Conservation (phyloP, 2,329 filamentous ascomycete genomes). For the Talaromyces sp. region DNA sequence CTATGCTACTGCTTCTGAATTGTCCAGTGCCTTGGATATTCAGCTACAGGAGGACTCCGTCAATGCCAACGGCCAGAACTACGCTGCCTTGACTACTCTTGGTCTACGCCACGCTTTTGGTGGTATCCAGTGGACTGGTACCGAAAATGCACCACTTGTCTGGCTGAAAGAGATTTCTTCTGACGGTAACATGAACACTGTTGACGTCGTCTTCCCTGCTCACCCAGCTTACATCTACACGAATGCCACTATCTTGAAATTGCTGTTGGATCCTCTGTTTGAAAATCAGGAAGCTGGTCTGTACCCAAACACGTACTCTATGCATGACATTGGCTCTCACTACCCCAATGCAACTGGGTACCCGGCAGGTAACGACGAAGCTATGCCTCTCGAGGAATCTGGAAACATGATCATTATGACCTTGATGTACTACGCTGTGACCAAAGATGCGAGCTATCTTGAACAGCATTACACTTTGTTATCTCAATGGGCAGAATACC, state of each 20-base stretch:
- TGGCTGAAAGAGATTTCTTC: constrained; percentile 44
- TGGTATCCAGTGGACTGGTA: constrained; percentile 50
- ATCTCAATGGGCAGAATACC: constrained; percentile 35
- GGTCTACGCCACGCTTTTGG: constrained; percentile 52
- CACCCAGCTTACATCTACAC: constrained; percentile 41
- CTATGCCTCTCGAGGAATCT: constrained; percentile 38
- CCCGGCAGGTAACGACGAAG: constrained; percentile 28
- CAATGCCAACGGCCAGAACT: constrained; percentile 46
- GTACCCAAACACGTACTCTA: constrained; percentile 33
- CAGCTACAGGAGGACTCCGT: constrained; percentile 44
- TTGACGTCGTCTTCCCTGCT: constrained; percentile 40
- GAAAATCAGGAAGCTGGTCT: constrained; percentile 35
- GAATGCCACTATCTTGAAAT: constrained; percentile 37
- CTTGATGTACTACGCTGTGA: constrained; percentile 34
- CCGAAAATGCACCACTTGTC: constrained; percentile 40
- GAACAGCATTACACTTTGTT: constrained; percentile 31
- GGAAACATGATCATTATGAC: constrained; percentile 37
- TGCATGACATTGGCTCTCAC: constrained; percentile 35
- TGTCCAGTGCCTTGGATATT: constrained; percentile 41
- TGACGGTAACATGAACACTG: constrained; percentile 40
- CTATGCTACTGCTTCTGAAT: constrained; percentile 32
- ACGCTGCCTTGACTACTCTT: constrained; percentile 49
- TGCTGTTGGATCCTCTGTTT: constrained; percentile 41
- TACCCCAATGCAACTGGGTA: constrained; percentile 41
- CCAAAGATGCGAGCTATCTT: constrained; percentile 33